Evolutionary conservation across 2,329 filamentous ascomycete genomes (phyloP).

Genomic region (Aspergillus sp.): DNA sequence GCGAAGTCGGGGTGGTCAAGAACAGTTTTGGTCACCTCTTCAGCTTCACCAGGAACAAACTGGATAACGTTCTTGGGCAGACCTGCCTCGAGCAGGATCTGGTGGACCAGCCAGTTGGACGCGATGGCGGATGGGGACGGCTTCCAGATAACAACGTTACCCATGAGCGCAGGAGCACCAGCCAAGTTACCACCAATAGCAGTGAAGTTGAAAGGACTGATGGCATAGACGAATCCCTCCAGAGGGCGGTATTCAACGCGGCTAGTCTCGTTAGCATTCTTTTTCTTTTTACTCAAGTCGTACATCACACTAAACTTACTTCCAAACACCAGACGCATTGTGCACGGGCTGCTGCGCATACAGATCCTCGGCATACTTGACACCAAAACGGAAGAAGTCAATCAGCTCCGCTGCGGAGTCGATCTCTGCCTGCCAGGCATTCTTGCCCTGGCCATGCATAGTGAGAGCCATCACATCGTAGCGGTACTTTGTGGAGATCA

Average conservation of each 20-base stretch:
- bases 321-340: conserved; percentile 84
- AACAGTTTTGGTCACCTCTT: conserved; percentile 75
- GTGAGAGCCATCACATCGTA: conserved; percentile 96
- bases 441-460: conserved; percentile 96
- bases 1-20: conserved; percentile 79
- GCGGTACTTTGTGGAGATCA: conserved; percentile 88
- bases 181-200: conserved; percentile 88
- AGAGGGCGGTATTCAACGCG: conserved; percentile 84
- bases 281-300: background rate
- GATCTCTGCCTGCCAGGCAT: conserved; percentile 99
- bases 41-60: conserved; percentile 86
- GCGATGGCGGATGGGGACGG: conserved; percentile 85
- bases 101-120: conserved; percentile 88
- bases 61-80: conserved; percentile 88
- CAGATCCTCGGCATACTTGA: conserved; percentile 87
- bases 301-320: conserved; percentile 46
- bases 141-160: conserved; percentile 96
- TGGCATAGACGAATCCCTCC: conserved; percentile 92
- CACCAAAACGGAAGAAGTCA: conserved; percentile 90
- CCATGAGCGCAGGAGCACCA: conserved; percentile 79
- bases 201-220: conserved; percentile 96
- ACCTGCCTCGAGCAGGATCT: conserved; percentile 87
- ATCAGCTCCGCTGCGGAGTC: conserved; percentile 88
- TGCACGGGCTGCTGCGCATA: conserved; percentile 85
- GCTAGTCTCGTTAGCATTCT: conserved; percentile 32